phyloP scores from a whole-genome alignment of 768 basidiomycete genomes.

The Tricholoma matsutake region DNA sequence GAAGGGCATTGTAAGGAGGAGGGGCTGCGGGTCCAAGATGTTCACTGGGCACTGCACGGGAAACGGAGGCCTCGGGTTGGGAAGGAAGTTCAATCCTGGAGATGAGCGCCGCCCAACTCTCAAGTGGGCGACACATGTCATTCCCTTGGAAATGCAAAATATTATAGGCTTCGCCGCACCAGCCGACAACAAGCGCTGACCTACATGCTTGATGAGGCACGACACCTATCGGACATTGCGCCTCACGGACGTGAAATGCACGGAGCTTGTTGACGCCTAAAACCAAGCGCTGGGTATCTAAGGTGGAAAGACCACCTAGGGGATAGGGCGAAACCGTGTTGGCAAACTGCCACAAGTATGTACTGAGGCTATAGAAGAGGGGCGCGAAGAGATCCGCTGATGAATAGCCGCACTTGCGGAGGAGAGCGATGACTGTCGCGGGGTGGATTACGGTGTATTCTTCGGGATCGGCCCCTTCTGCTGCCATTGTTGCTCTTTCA shows the following conservation, averaged over 20 bases:
- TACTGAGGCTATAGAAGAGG: not conserved
- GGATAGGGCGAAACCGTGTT: not conserved
- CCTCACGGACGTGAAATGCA: not conserved
- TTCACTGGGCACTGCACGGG: not conserved
- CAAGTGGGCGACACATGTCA: not conserved
- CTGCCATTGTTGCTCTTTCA: not conserved
- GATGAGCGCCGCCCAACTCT: not conserved
- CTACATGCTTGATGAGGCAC: not conserved
- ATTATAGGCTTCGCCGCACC: not conserved
- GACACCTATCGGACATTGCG: not conserved
- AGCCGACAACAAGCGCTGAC: not conserved
- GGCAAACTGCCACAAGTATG: not conserved
- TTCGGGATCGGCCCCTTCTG: not conserved
- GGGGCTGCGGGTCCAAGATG: not conserved
- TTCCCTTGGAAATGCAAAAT: not conserved
- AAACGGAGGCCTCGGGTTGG: not conserved
- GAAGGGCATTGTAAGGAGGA: not conserved
- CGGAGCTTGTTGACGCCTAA: not conserved
- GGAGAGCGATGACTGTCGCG: not conserved
- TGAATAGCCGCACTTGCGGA: not conserved
- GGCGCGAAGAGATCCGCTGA: not conserved
- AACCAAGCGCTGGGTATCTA: not conserved
- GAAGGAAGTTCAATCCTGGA: too few species aligned
- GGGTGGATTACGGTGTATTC: not conserved
- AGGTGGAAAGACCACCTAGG: not conserved